Base-by-base conservation (phyloP, 768 basidiomycete genomes). In the Galerina sulciceps region DNA sequence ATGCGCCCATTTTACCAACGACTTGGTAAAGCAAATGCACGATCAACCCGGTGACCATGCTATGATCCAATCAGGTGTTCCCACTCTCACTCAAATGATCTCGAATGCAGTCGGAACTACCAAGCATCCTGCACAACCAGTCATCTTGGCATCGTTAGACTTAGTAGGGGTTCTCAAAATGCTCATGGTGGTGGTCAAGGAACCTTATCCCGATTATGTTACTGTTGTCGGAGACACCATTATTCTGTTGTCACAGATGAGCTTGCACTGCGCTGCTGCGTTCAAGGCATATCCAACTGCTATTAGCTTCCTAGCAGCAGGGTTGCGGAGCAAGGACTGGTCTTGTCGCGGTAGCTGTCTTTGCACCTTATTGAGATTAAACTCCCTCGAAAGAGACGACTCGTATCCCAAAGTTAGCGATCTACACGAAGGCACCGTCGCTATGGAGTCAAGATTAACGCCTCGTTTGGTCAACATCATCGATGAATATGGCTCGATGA, bases 241-340 rank as follows among this genome's bases (percentile, higher is more conserved):
- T 8, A 75, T 76, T 15, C 75, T 88, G 14, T 62, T 87, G 13
- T 66, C 79, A 0, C 71, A 69, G 15, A 71, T 79, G 20, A 79
- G 80, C 0, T 66, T 80, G 15, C 76, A 85, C 57, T 81, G 76
- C 47, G 66, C 79, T 15, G 67, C 74, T 22, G 77, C 81, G 0
- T 83, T 78, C 69, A 72, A 79, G 54, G 72, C 73, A 0, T 76
- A 77, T 34, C 80, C 81, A 1, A 67, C 76, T 1, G 71, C 81
- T 50, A 69, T 81, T 11, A 74, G 76, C 14, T 79, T 85, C 52
- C 74, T 89, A 13, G 80, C 86, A n/a, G 82, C 86, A 0, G 80
- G 80, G 22, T 68, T 88, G 34, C 80, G 85, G 44, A 82, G 82
- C 69, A 73, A 74, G 35, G 85, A 88, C 66, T 79, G 86, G 71